Conservation (phyloP, 371 early-diverging fungal species). For the Mucor velutinosus region DNA sequence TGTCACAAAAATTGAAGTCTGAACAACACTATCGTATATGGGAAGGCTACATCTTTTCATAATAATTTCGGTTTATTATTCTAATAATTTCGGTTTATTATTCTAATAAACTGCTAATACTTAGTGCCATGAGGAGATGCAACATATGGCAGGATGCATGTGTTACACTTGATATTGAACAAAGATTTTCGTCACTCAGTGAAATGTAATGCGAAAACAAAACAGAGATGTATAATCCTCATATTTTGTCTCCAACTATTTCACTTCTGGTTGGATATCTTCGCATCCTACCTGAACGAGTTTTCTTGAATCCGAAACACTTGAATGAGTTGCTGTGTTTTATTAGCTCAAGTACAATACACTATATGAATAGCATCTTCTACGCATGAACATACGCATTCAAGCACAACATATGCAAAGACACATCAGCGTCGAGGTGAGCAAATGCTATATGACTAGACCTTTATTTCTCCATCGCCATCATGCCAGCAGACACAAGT, state of each 20-base stretch:
- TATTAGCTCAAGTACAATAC: neutral
- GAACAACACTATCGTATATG: neutral
- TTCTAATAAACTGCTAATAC: neutral
- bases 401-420: neutral
- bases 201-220: constrained; percentile 2
- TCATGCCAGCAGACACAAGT: neutral
- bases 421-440: neutral
- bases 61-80: neutral
- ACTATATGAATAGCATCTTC: neutral
- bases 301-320: too few species aligned
- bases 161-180: neutral
- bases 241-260: neutral
- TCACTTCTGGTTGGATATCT: neutral
- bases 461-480: neutral
- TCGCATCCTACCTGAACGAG: neutral
- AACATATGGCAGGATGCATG: neutral
- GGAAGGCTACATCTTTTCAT: neutral
- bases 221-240: neutral
- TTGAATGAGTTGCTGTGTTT: neutral
- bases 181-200: neutral
- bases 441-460: neutral
- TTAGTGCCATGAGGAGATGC: neutral
- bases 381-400: neutral
- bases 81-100: neutral
- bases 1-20: neutral